Percentiles rank a stretch among this genome's conserved stretches.
These are phyloP conservation scores for Paradendryphiella salina DNA, from an alignment of 2,329 filamentous ascomycete genomes.

Conservation along the genomic window DNA sequence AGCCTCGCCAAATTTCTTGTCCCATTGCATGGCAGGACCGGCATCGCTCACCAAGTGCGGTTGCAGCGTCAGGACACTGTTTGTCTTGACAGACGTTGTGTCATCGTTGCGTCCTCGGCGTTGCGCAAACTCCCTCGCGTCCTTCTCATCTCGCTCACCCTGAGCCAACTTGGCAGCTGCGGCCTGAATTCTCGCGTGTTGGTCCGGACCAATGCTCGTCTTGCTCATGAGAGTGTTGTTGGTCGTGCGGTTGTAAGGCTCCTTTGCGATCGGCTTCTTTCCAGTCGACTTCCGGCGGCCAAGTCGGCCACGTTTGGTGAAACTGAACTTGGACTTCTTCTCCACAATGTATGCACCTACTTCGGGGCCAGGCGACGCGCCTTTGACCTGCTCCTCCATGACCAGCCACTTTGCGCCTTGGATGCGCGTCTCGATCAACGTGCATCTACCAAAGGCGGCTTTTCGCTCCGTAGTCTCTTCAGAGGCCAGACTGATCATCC, in stretches of 20 bases:
- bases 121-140: constrained; percentile 54
- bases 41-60: constrained; percentile 83
- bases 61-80: constrained; percentile 86
- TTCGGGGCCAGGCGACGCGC: constrained; percentile 81
- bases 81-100: constrained; percentile 70
- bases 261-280: constrained; percentile 51
- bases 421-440: constrained; percentile 86
- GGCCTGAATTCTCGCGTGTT: constrained; percentile 89
- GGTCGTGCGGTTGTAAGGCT: constrained; percentile 56
- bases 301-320: constrained; percentile 69
- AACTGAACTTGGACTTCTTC: constrained; percentile 93
- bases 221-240: constrained; percentile 67
- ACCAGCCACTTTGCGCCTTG: constrained; percentile 84
- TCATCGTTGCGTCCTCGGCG: constrained; percentile 60
- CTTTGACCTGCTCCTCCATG: constrained; percentile 94
- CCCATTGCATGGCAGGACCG: constrained; percentile 95
- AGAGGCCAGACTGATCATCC: constrained; percentile 93
- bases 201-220: constrained; percentile 82
- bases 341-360: constrained; percentile 89
- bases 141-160: constrained; percentile 64
- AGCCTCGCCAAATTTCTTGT: constrained; percentile 91
- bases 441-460: constrained; percentile 90
- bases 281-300: constrained; percentile 58
- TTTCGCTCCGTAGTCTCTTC: constrained; percentile 87
- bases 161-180: constrained; percentile 83